phyloP scores from a whole-genome alignment of 1,139 yeast genomes.

The Tardiomyces depauwii region DNA sequence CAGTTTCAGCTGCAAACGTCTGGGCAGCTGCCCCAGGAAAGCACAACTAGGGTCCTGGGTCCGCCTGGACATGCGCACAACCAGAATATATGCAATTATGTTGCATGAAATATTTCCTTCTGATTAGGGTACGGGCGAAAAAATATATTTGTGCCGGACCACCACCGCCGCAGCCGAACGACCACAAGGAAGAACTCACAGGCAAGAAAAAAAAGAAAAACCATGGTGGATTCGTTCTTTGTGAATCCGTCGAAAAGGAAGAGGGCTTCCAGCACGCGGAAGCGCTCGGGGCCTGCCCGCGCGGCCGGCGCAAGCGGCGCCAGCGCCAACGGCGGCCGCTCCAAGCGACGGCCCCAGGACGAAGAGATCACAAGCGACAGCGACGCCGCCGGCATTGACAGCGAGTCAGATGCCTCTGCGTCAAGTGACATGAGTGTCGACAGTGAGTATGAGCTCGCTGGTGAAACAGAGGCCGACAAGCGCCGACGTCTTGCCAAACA shows the following conservation, averaged over 20 bases:
- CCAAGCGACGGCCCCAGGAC: not conserved
- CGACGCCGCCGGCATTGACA: not conserved
- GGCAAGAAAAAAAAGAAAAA: too few species aligned
- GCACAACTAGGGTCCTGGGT: too few species aligned
- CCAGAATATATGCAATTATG: too few species aligned
- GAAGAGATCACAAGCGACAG: not conserved
- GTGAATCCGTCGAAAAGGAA: not conserved
- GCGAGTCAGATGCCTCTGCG: not conserved
- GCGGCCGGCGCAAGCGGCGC: not conserved
- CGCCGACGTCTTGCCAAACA: constrained; percentile 91
- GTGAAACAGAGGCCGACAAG: constrained; percentile 83
- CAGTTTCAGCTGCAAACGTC: too few species aligned
- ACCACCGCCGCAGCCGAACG: too few species aligned
- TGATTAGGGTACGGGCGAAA: too few species aligned
- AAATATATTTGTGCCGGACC: too few species aligned
- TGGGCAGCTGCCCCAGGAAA: too few species aligned
- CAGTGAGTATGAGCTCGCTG: not conserved
- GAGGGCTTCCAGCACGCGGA: not conserved
- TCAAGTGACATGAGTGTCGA: not conserved
- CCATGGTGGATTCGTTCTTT: not conserved
- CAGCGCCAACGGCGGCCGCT: not conserved
- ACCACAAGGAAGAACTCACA: too few species aligned
- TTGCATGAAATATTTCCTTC: too few species aligned
- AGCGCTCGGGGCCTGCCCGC: not conserved
- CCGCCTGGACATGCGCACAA: too few species aligned